Evolutionary conservation across 2,329 filamentous ascomycete species (phyloP).

Genomic region (Colletotrichum sublineola): DNA sequence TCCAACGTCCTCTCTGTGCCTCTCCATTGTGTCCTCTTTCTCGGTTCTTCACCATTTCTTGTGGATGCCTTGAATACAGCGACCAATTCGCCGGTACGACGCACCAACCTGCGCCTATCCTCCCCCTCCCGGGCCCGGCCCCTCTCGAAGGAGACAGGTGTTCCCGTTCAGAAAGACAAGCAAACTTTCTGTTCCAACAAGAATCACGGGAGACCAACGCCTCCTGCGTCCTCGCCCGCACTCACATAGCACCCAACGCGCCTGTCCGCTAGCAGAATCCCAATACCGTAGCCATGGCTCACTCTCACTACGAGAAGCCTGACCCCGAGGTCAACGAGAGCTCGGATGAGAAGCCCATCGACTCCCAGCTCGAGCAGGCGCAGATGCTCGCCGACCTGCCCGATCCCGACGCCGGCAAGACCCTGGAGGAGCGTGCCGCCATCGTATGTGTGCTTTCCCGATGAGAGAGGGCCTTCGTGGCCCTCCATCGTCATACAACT

Average conservation of each 20-base stretch:
- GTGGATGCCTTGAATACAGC: background rate
- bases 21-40: too few species aligned
- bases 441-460: conserved; percentile 65
- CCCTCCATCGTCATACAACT: background rate
- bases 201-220: background rate
- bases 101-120: background rate
- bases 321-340: conserved; percentile 39
- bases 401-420: conserved; percentile 72
- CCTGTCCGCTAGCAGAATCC: background rate
- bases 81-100: conserved; percentile 2
- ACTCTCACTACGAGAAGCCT: conserved; percentile 25
- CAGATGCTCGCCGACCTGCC: conserved; percentile 48
- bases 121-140: background rate
- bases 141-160: background rate
- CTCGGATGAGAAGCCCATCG: conserved; percentile 37
- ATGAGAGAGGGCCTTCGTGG: background rate
- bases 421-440: conserved; percentile 70
- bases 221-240: background rate
- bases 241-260: background rate
- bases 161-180: background rate
- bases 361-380: conserved; percentile 46
- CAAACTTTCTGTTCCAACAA: background rate
- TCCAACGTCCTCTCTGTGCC: background rate
- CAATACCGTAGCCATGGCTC: conserved; percentile 34
- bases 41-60: too few species aligned